Evolutionary conservation across 768 basidiomycete genomes (phyloP).

Genomic region (Kwoniella dendrophila): DNA sequence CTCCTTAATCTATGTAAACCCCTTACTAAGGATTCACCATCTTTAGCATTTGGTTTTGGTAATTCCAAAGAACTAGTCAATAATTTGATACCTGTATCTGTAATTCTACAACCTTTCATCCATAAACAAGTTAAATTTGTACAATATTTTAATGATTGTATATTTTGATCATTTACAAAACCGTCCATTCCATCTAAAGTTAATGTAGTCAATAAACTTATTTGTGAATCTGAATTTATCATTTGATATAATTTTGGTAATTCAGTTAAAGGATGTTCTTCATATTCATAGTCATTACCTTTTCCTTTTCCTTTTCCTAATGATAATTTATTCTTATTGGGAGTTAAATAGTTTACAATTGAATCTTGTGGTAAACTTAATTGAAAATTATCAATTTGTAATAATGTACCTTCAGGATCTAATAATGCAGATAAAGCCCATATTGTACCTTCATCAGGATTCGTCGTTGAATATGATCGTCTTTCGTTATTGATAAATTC

Average conservation of each 20-base stretch:
- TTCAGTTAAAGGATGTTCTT: conserved; percentile 37
- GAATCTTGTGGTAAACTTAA: conserved; percentile 26
- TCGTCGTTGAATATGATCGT: neutral
- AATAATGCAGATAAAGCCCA: conserved; percentile 30
- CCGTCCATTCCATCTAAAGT: conserved; percentile 29
- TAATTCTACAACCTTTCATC: conserved; percentile 37
- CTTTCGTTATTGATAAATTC: neutral
- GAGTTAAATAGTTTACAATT: conserved; percentile 23
- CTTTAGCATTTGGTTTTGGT: conserved; percentile 15
- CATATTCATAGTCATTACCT: no score
- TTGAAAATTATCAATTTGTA: conserved; percentile 9
- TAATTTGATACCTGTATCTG: conserved; percentile 35
- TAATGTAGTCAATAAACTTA: conserved; percentile 37
- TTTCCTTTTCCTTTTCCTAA: no score
- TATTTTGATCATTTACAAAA: conserved; percentile 32
- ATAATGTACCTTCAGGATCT: conserved; percentile 17
- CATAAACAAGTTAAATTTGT: conserved; percentile 40
- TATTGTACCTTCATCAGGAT: conserved; percentile 41
- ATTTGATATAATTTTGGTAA: conserved; percentile 34
- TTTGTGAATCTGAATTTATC: neutral
- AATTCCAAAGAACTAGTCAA: conserved; percentile 37
- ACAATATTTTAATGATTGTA: conserved; percentile 35
- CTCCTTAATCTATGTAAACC: conserved; percentile 40
- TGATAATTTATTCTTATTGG: conserved; percentile 14
- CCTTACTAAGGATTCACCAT: conserved; percentile 19